phyloP scores from a whole-genome alignment of 2,329 filamentous ascomycete genomes.

The Plectosphaerella plurivora region DNA sequence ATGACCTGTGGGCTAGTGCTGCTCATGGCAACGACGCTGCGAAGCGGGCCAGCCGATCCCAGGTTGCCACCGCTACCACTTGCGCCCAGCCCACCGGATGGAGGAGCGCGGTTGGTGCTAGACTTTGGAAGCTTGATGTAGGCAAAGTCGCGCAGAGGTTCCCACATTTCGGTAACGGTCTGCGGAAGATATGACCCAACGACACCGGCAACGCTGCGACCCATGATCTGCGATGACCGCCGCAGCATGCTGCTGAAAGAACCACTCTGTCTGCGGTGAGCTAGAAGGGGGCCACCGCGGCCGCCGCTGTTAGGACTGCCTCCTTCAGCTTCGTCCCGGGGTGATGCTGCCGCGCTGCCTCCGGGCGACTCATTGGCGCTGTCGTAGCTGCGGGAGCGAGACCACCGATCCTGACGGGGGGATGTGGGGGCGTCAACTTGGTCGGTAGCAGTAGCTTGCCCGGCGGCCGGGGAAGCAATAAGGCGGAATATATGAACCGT shows the following conservation, averaged over 20 bases:
- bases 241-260: conserved; percentile 87
- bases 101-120: conserved; percentile 11
- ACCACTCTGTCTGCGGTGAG: conserved; percentile 55
- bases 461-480: conserved; percentile 33
- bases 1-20: conserved; percentile 93
- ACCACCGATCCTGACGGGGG: conserved; percentile 46
- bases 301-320: conserved; percentile 19
- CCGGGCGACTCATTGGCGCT: conserved; percentile 48
- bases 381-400: conserved; percentile 48
- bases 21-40: conserved; percentile 96
- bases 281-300: conserved; percentile 18
- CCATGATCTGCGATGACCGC: conserved; percentile 92
- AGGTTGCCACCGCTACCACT: conserved; percentile 24
- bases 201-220: conserved; percentile 80
- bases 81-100: background rate
- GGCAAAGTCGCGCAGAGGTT: conserved; percentile 89
- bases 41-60: conserved; percentile 45
- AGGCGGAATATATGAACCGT: conserved; percentile 96
- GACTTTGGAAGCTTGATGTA: conserved; percentile 87
- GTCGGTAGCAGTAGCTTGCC: conserved; percentile 5
- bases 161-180: conserved; percentile 97
- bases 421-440: conserved; percentile 27
- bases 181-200: conserved; percentile 89
- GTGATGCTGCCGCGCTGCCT: conserved; percentile 35
- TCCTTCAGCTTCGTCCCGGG: conserved; percentile 43